Percentiles rank a stretch among this genome's conserved stretches.
phyloP scores from a whole-genome alignment of 768 basidiomycete species.

The Clitopilus hobsonii region DNA sequence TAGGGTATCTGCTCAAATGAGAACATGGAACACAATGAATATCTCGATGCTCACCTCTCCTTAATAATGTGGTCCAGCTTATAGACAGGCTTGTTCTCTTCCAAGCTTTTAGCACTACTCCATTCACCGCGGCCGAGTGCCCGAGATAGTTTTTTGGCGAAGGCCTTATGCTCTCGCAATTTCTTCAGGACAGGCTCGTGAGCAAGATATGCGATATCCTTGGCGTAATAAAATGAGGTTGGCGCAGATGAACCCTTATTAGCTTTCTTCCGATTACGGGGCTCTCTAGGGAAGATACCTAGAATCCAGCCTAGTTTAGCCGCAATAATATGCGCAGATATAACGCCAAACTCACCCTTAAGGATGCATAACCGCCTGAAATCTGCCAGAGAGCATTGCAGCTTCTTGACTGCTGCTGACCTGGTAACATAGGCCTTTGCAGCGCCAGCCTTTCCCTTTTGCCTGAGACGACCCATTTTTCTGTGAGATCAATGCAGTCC shows the following conservation, averaged over 20 bases:
- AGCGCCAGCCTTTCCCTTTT: constrained; percentile 88
- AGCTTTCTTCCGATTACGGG: constrained; percentile 83
- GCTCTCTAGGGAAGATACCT: constrained; percentile 99
- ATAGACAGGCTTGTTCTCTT: constrained; percentile 91
- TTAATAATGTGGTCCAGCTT: constrained; percentile 95
- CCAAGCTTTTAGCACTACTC: constrained; percentile 89
- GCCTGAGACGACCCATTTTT: constrained; percentile 69
- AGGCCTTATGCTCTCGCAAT: constrained; percentile 95
- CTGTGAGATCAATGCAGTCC: neutral
- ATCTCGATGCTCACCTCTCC: constrained; percentile 68
- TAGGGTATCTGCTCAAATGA: constrained; percentile 71
- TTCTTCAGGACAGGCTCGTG: constrained; percentile 95
- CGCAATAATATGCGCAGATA: neutral
- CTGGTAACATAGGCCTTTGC: constrained; percentile 91
- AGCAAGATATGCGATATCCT: constrained; percentile 95
- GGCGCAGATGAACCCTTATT: constrained; percentile 98
- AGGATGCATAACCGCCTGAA: constrained; percentile 96
- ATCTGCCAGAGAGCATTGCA: constrained; percentile 95
- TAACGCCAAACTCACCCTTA: constrained; percentile 62
- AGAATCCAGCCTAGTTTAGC: constrained; percentile 8
- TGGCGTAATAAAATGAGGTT: constrained; percentile 96
- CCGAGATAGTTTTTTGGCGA: constrained; percentile 92
- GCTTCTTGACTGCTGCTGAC: constrained; percentile 86
- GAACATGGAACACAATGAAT: neutral
- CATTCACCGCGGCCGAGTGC: constrained; percentile 94